A percentile compares a stretch with the other conserved stretches of the same genome.
phyloP scores from a whole-genome alignment of 106 monocot species.

The Amphibolis antarctica region DNA sequence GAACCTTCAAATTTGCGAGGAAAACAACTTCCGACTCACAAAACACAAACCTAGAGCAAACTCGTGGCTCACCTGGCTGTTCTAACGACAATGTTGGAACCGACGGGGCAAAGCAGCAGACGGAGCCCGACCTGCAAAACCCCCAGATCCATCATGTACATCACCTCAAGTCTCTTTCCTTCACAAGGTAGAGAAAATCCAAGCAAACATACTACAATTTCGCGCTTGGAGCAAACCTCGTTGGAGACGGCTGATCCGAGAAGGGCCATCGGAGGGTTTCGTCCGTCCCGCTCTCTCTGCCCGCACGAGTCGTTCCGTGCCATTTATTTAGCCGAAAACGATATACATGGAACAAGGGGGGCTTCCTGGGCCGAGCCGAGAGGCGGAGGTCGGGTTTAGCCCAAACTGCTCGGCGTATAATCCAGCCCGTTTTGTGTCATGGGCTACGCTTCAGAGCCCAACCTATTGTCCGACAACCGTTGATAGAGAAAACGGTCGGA shows the following conservation, averaged over 20 bases:
- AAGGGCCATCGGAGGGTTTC: not conserved
- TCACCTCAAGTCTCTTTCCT: too few species aligned
- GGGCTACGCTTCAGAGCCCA: too few species aligned
- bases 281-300: too few species aligned
- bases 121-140: conserved; percentile 56
- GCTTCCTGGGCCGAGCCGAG: too few species aligned
- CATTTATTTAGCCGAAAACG: too few species aligned
- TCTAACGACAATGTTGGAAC: conserved; percentile 58
- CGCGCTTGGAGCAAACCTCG: not conserved
- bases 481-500: too few species aligned
- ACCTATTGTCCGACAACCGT: too few species aligned
- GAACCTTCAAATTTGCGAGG: not conserved
- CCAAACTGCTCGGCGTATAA: too few species aligned
- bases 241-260: not conserved
- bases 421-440: too few species aligned
- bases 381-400: too few species aligned
- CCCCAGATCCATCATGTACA: not conserved
- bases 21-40: not conserved
- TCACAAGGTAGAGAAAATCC: not conserved
- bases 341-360: too few species aligned
- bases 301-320: too few species aligned
- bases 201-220: not conserved
- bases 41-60: not conserved
- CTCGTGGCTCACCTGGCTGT: conserved; percentile 59
- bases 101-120: conserved; percentile 44